Base-by-base conservation (phyloP, 2,329 filamentous ascomycete species). In the Tympanopsis confertula region DNA sequence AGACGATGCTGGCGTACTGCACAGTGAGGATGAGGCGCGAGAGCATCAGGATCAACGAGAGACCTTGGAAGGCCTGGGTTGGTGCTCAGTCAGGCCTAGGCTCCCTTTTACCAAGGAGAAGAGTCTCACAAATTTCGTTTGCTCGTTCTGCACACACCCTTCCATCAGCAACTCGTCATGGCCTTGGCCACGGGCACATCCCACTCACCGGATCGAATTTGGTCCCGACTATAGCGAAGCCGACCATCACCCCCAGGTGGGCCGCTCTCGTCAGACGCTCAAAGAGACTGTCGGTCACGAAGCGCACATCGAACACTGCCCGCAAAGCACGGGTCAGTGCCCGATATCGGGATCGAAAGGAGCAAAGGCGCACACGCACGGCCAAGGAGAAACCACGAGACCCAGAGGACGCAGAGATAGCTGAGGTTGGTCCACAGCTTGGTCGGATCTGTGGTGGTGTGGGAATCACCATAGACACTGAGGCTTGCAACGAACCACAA, bases 291-390 rank as follows among this genome's bases (percentile, higher is more conserved):
- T 83, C 78, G 18, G 71, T 65, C 1, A 72, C 68, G 50, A 79
- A 82, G 1, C 78, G 74, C 24, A 82, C 69, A 52, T 83, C 78
- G 51, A 76, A 80, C 1, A 82, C n/a, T n/a, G n/a, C n/a, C n/a
- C n/a, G n/a, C n/a, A n/a, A n/a, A n/a, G n/a, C n/a, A n/a, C n/a
- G n/a, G n/a, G n/a, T n/a, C n/a, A n/a, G n/a, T n/a, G n/a, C n/a
- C n/a, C n/a, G n/a, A n/a, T n/a, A n/a, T n/a, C n/a, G n/a, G n/a
- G n/a, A n/a, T n/a, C n/a, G n/a, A n/a, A n/a, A n/a, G n/a, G n/a
- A n/a, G n/a, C n/a, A n/a, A n/a, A n/a, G n/a, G n/a, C n/a, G n/a
- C n/a, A n/a, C n/a, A n/a, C n/a, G n/a, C n/a, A n/a, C n/a, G 56
- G 5, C 69, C 68, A 18, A 75, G 69, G 41, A 78, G 63, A 24